Base-by-base conservation (phyloP, 139 green algal species). In the Astrephomene gubernaculifera region DNA sequence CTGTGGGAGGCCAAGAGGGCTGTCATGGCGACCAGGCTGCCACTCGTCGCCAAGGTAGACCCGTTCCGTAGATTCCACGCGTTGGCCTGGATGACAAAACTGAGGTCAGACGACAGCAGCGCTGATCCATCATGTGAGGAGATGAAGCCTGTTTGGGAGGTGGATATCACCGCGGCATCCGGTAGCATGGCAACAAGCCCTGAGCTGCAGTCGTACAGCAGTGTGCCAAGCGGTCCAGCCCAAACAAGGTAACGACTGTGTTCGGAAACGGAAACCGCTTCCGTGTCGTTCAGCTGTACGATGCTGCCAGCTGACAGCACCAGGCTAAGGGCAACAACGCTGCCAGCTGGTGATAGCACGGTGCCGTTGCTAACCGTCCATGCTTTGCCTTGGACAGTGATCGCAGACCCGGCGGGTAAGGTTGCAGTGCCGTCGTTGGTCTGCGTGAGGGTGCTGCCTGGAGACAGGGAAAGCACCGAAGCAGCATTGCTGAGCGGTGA, bases 11-110 rank as follows among this genome's bases (percentile, higher is more conserved):
- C 53, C 2, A 39, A 54, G 5, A 82, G 9, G 6, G 53, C 76
- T 0, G 76, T 60, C 1, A 71, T 14, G 2, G 74, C 54, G 8
- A 41, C 36, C 54, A 27, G 9, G 24, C 31, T 71, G 38, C 10
- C 25, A 38, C 36, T 33, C 7, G n/a, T 17, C 1, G 25, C 4
- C 0, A 82, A 31, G 31, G 29, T 39, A 24, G 74, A 71, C 12
- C 74, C 54, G 74, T 82, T 82, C 54, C 54, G 69, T 25, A 81
- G 54, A 2, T 3, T 6, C 73, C 73, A 81, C 17, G 4, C 6
- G 4, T 5, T 27, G 22, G 24, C 68, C 2, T 33, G 3, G 9
- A 39, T 9, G 33, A 33, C 31, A 19, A 73, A 21, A 49, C 22
- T 33, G 24, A 53, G 9, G 25, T 54, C 35, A 24, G 24, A 35